These are phyloP conservation scores for thale cress (Arabidopsis thaliana) DNA, from an alignment of 345 rosid species.

Conservation along the genomic window TAIR10.1 NC_003074.8:1388501-1389000, in stretches of 20 bases:
- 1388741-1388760: conserved; percentile 15
- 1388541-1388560: conserved; percentile 97
- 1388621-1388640: conserved; percentile 83
- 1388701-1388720: background rate
- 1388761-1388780: conserved; percentile 41
- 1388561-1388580: conserved; percentile 99
- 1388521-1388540: conserved; percentile 33
- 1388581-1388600: conserved; percentile 99
- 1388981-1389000: background rate
- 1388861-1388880: conserved; percentile 8
- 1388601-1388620: conserved; percentile 88
- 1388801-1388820: conserved; percentile 7
- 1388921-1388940: too few species aligned
- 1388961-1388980: background rate
- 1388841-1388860: background rate
- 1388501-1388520: conserved; percentile 9
- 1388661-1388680: conserved; percentile 87
- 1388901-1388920: conserved; percentile 7
- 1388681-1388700: conserved; percentile 88
- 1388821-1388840: background rate
- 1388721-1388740: background rate
- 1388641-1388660: conserved; percentile 87
- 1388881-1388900: conserved; percentile 16
- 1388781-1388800: conserved; percentile 17
- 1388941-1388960: background rate